These are phyloP conservation scores for Zymoseptoria tritici DNA, from an alignment of 2,329 filamentous ascomycete species.

Conservation along the genomic window DNA sequence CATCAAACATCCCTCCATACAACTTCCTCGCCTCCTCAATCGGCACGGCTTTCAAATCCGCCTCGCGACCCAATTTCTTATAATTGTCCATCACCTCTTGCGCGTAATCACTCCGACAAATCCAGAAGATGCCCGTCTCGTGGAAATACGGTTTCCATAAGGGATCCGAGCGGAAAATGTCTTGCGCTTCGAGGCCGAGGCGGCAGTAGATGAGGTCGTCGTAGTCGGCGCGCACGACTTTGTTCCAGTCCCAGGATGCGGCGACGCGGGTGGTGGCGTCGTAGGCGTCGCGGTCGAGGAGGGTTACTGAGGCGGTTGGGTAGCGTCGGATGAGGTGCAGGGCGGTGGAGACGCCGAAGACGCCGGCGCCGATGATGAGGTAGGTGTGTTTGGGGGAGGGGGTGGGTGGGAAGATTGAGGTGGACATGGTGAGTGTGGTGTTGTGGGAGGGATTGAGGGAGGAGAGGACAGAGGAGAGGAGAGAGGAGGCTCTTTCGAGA, in stretches of 20 bases:
- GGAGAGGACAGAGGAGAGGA: too few species aligned
- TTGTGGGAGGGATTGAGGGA: too few species aligned
- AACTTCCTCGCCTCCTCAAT: conserved; percentile 48
- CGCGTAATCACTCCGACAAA: conserved; percentile 40
- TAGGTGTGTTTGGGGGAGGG: conserved; percentile 15
- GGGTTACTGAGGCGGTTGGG: conserved; percentile 33
- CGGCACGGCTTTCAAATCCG: conserved; percentile 41
- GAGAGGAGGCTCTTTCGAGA: too few species aligned
- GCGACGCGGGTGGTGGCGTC: conserved; percentile 36
- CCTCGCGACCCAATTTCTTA: conserved; percentile 41
- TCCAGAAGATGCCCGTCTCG: conserved; percentile 47
- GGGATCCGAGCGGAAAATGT: conserved; percentile 52
- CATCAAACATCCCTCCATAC: conserved; percentile 52
- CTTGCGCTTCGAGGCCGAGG: conserved; percentile 59
- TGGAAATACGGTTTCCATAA: conserved; percentile 49
- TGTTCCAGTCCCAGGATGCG: conserved; percentile 68
- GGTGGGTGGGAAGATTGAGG: too few species aligned
- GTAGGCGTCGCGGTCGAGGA: conserved; percentile 33
- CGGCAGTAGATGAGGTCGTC: conserved; percentile 56
- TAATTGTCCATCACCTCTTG: conserved; percentile 45
- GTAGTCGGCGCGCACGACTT: conserved; percentile 64
- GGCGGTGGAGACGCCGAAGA: conserved; percentile 53
- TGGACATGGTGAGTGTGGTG: too few species aligned
- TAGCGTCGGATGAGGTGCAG: conserved; percentile 39
- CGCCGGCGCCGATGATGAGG: conserved; percentile 30